Base-by-base conservation (phyloP, 108 stramenopile species). In the Conticribra guillardii region DNA sequence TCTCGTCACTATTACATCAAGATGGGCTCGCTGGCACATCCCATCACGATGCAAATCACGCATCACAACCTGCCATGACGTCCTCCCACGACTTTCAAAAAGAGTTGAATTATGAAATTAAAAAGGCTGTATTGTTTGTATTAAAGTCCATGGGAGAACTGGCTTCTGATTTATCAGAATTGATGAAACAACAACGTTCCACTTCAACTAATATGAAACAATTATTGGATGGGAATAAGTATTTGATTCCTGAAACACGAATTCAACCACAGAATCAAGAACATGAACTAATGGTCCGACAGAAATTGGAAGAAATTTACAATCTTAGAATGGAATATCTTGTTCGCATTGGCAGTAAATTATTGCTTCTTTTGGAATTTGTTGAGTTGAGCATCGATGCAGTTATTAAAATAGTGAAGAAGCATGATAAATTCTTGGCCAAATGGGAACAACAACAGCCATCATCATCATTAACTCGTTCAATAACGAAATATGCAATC, bases 401-500 rank as follows among this genome's bases (percentile, higher is more conserved):
- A 8, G 48, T 94, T 2, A 84, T 87, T 7, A 94, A 94, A 58
- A 88, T 94, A 19, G 67, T 94, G 17, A 94, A 94, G 67, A 94
- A 94, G 68, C 92, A 94, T 68, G 89, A 94, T 69, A 93, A 93
- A 72, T 32, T 64, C 51, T 28, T 67, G 27, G 55, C 50, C 34
- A 21, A 53, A 58, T 52, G 68, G 74, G 72, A 60, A 62, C 24
- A 57, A 50, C 33, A 27, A 49, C 28, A 18, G 37, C 32, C 22
- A 48, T 37, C 62, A 47, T 22, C 24, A 58, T 21, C 32, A 22
- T 48, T 58, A 2, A 33, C 61, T 54, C 53, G 53, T 53, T 33
- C 72, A 76, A 52, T 30, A 67, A 21, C 31, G 73, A 21, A 71
- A 75, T 67, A 47, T 77, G 49, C 72, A 51, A 31, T 41, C 70